Evolutionary conservation across 495 filamentous ascomycete genomes (phyloP), one percentile per base, ranked within the genome.

Genomic region (Rostrohypoxylon terebratum): DNA sequence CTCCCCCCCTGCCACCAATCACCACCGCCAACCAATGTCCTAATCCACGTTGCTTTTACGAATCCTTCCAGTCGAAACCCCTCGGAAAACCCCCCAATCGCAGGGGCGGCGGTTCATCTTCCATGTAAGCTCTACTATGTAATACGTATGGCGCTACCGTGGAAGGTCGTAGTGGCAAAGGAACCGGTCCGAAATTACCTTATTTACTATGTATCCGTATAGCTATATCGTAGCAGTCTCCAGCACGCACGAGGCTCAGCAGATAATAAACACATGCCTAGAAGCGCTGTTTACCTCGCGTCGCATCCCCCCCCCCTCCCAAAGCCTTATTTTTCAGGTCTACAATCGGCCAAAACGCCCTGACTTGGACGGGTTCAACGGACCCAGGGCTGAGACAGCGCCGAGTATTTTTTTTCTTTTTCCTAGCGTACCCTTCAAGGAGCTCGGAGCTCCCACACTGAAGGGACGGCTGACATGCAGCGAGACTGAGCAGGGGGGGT

Each of bases 381-480:
- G 34, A 18, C 14, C 57, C 38, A 6, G 38, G 34, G 38, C 57
- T 59, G 57, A 59, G 38, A 59, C 38, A 59, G 18, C 57, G 14
- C 57, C 57, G 31, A 40, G 13, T 42, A 42, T 16, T 42, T 14
- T n/a, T n/a, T 31, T 44, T 9, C n/a, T n/a, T n/a, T n/a, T n/a
- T n/a, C n/a, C n/a, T n/a, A n/a, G n/a, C 11, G 9, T 28, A 31
- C 57, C 38, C 57, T 59, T 38, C 38, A 21, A 45, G 36, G 31
- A 42, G 38, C 38, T 42, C 38, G 36, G 25, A 23, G 57, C 31
- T 55, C 36, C 57, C 38, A 45, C 31, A 50, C 47, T 14, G 23
- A 38, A 59, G 38, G 57, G 38, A 59, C 57, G 57, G 38, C 59
- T 63, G 45, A 63, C 59, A 14, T 61, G 59, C 28, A 34, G 40